Evolutionary conservation across 176 grass and related monocot genomes (phyloP).

Genomic region (Pontederia crassipes): DNA sequence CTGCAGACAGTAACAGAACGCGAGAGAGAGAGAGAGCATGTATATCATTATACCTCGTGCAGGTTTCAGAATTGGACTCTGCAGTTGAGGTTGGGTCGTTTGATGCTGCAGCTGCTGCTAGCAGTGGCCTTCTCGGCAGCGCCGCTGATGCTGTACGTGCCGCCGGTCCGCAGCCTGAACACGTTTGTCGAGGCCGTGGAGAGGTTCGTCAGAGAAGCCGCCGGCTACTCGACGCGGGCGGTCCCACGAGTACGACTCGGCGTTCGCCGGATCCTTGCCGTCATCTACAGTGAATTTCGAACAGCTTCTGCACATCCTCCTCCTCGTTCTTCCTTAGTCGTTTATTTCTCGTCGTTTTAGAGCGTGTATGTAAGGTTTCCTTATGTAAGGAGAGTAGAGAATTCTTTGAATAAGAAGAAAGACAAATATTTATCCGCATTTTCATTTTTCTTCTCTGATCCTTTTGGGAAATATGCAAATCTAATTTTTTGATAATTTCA

Average conservation of each 20-base stretch:
- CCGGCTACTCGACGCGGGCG: constrained; percentile 1
- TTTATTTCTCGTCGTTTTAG: neutral
- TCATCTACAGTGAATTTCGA: neutral
- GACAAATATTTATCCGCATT: too few relatives aligned
- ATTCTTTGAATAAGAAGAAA: too few relatives aligned
- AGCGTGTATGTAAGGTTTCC: too few relatives aligned
- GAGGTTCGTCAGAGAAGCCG: neutral
- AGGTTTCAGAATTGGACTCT: too few relatives aligned
- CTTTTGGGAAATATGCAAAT: too few relatives aligned
- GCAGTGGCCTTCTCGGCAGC: constrained; percentile 13
- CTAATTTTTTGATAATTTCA: too few relatives aligned
- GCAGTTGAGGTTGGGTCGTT: too few relatives aligned
- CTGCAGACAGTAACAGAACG: too few relatives aligned
- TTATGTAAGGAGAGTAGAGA: too few relatives aligned
- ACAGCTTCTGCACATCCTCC: neutral
- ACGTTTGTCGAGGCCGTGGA: constrained; percentile 10
- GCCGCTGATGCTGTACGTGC: constrained; percentile 13
- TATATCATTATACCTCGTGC: too few relatives aligned
- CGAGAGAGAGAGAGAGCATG: too few relatives aligned
- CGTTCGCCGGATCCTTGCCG: neutral
- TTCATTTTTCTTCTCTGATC: too few relatives aligned
- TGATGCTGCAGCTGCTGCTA: constrained; percentile 13
- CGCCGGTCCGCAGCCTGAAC: constrained; percentile 9
- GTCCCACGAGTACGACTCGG: constrained; percentile 1
- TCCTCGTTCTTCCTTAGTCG: neutral